Conservation (phyloP, 2,329 filamentous ascomycete genomes). For the Phyllosticta citriasiana region DNA sequence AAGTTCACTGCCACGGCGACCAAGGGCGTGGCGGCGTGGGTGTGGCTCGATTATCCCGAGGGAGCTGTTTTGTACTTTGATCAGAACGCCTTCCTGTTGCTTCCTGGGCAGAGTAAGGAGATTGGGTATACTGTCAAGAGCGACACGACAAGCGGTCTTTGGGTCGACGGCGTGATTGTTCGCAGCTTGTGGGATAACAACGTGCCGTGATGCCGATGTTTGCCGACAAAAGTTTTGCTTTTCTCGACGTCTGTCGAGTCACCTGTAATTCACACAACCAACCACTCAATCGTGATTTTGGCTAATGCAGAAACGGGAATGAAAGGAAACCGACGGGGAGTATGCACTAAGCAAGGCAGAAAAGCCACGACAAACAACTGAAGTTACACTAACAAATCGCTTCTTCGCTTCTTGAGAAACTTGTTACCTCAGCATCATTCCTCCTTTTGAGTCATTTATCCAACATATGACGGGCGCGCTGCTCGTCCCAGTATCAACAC, state of each 20-base stretch:
- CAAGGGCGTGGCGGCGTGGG: conserved; percentile 42
- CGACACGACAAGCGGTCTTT: conserved; percentile 34
- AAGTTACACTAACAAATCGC: no score
- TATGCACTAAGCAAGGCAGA: no score
- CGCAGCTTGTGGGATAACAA: conserved; percentile 44
- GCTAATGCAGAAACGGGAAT: no score
- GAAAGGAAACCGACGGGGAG: no score
- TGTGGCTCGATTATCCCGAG: conserved; percentile 45
- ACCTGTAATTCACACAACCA: no score
- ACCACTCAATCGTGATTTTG: no score
- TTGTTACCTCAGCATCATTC: not conserved
- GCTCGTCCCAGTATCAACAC: not conserved
- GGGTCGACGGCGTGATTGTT: conserved; percentile 40
- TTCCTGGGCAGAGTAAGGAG: conserved; percentile 34
- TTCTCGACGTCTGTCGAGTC: no score
- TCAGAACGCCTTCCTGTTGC: conserved; percentile 43
- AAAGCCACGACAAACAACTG: no score
- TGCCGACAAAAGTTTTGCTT: not conserved
- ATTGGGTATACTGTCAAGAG: conserved; percentile 38
- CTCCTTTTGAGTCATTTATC: not conserved
- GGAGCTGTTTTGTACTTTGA: conserved; percentile 43
- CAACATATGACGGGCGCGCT: not conserved
- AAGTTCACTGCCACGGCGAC: conserved; percentile 40
- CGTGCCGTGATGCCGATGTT: conserved; percentile 10
- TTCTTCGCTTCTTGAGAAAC: no score